Percentiles rank a stretch among this genome's conserved stretches.
These are phyloP conservation scores for Phtheirospermum japonicum DNA, from an alignment of 257 asterid genomes.

Conservation along the genomic window DNA sequence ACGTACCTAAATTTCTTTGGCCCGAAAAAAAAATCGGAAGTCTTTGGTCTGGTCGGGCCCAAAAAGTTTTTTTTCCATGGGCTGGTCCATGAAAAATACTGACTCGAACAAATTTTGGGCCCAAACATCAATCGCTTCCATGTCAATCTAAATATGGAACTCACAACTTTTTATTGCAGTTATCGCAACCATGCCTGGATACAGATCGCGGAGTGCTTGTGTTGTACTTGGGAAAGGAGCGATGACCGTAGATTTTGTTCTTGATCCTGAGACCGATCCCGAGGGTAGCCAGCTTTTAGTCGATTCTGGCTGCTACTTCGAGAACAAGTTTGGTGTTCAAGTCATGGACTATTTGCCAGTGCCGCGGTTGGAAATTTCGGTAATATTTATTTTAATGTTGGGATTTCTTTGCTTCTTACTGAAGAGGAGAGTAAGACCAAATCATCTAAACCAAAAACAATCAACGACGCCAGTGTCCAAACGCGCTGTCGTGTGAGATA, in stretches of 20 bases:
- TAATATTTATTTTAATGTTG: constrained; percentile 43
- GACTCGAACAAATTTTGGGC: no score
- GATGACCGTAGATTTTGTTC: constrained; percentile 58
- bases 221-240: constrained; percentile 60
- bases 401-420: constrained; percentile 59
- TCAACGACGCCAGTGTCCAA: constrained; percentile 29
- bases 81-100: no score
- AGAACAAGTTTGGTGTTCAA: constrained; percentile 29
- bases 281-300: constrained; percentile 29
- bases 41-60: not conserved
- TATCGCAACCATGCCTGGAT: constrained; percentile 62
- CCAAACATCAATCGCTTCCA: no score
- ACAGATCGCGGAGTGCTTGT: constrained; percentile 54
- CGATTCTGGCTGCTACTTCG: constrained; percentile 44
- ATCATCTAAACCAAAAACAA: constrained; percentile 45
- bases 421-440: constrained; percentile 54
- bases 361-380: constrained; percentile 37
- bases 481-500: constrained; percentile 43
- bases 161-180: constrained; percentile 38
- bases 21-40: no score
- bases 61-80: no score
- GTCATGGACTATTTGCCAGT: constrained; percentile 39
- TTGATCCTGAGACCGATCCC: constrained; percentile 45
- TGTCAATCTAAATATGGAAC: not conserved
- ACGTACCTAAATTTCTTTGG: no score